Evolutionary conservation across 2,329 filamentous ascomycete genomes (phyloP).

Genomic region (Neonectria sp.): DNA sequence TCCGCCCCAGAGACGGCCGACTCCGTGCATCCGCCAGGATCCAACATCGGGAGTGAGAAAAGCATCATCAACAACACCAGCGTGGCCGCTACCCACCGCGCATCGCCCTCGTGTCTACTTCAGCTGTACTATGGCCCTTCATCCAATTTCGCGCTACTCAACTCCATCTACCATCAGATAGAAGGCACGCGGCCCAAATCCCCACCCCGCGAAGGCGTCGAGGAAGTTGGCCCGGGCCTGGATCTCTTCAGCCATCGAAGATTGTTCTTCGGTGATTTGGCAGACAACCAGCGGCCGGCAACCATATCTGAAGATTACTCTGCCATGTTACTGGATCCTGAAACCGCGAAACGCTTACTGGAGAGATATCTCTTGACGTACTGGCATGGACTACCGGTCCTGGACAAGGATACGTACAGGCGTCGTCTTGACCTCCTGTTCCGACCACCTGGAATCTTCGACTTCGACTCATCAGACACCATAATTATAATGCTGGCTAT

Average conservation of each 20-base stretch:
- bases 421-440: slow-evolving; percentile 55
- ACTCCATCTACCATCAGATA: slow-evolving; percentile 52
- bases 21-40: slow-evolving; percentile 20
- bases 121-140: slow-evolving; percentile 64
- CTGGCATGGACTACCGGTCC: slow-evolving; percentile 56
- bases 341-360: slow-evolving; percentile 55
- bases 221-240: slow-evolving; percentile 51
- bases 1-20: slow-evolving; percentile 32
- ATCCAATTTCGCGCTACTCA: slow-evolving; percentile 60
- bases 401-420: slow-evolving; percentile 53
- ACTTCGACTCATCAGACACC: slow-evolving; percentile 53
- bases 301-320: slow-evolving; percentile 42
- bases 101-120: slow-evolving; percentile 59
- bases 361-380: slow-evolving; percentile 58
- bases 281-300: slow-evolving; percentile 50
- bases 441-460: slow-evolving; percentile 46
- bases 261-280: slow-evolving; percentile 55
- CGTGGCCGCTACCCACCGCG: slow-evolving; percentile 62
- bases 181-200: slow-evolving; percentile 45
- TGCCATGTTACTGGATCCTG: slow-evolving; percentile 56
- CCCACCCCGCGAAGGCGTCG: slow-evolving; percentile 45
- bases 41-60: slow-evolving; percentile 41
- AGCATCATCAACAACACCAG: slow-evolving; percentile 56
- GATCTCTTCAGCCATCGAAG: slow-evolving; percentile 50
- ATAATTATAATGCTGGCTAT: slow-evolving; percentile 57